These are phyloP conservation scores for Echites panduratus DNA, from an alignment of 257 asterid species.

Conservation along the genomic window DNA sequence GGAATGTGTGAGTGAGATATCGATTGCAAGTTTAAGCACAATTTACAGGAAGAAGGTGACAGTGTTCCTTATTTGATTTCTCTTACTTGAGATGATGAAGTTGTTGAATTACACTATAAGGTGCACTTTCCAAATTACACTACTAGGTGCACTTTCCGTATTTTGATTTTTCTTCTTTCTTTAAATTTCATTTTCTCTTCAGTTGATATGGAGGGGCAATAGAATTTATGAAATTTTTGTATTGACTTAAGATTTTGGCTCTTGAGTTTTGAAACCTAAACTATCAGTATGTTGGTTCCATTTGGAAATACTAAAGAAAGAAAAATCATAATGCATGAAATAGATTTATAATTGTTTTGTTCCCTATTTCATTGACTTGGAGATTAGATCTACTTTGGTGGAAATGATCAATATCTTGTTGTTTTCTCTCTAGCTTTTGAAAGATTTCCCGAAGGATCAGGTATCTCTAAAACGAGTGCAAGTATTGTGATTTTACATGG, in stretches of 20 bases:
- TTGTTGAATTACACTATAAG: slow-evolving; percentile 65
- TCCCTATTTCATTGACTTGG: background rate
- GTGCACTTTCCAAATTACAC: no score
- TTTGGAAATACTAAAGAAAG: background rate
- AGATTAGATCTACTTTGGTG: background rate
- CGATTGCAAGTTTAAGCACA: slow-evolving; percentile 85
- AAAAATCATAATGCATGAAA: background rate
- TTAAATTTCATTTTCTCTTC: background rate
- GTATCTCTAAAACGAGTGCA: slow-evolving; percentile 76
- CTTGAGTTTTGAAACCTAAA: background rate
- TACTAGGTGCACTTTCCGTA: slow-evolving; percentile 46
- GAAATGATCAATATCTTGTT: no score
- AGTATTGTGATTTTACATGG: slow-evolving; percentile 88
- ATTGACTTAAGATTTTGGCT: background rate
- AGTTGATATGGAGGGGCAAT: no score
- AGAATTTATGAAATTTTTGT: no score
- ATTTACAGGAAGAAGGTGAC: slow-evolving; percentile 62
- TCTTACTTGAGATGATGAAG: slow-evolving; percentile 64
- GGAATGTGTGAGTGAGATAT: slow-evolving; percentile 95
- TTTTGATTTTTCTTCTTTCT: slow-evolving; percentile 7
- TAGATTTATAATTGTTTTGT: background rate
- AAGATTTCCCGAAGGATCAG: slow-evolving; percentile 81
- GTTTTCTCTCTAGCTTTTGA: slow-evolving; percentile 44
- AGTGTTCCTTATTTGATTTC: slow-evolving; percentile 47
- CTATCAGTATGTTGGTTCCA: background rate